phyloP scores from a whole-genome alignment of 306 rosid species.

The Casuarina cunninghamiana region DNA sequence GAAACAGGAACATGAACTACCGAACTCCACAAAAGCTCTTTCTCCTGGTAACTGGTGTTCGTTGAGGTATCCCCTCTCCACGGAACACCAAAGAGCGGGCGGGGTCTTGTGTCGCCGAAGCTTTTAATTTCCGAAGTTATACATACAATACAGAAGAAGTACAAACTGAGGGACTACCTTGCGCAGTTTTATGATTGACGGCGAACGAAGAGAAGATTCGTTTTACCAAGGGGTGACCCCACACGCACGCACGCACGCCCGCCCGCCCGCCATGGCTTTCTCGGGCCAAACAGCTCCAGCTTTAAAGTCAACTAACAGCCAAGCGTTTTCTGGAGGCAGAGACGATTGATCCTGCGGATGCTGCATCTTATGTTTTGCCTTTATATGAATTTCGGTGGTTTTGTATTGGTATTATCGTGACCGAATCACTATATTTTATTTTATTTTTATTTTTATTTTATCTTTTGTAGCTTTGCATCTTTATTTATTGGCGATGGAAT shows the following conservation, averaged over 20 bases:
- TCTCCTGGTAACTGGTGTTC: background rate
- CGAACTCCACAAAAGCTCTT: background rate
- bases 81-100: background rate
- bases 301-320: slow-evolving; percentile 47
- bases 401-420: background rate
- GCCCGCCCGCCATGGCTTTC: background rate
- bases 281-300: slow-evolving; percentile 30
- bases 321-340: background rate
- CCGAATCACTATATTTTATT: background rate
- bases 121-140: too few species aligned
- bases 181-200: too few species aligned
- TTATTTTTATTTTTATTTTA: background rate
- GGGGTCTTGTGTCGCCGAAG: too few species aligned
- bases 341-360: background rate
- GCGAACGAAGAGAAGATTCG: slow-evolving; percentile 33
- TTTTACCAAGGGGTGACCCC: slow-evolving; percentile 14
- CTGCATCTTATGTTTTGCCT: background rate
- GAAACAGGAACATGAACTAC: slow-evolving; percentile 29
- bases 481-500: background rate
- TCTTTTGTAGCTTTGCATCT: too few species aligned
- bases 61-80: background rate
- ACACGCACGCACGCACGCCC: slow-evolving; percentile 3
- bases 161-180: too few species aligned
- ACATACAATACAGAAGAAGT: too few species aligned
- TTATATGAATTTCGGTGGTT: background rate